These are phyloP conservation scores for Castanopsis chinensis DNA, from an alignment of 306 rosid species.

Conservation along the genomic window DNA sequence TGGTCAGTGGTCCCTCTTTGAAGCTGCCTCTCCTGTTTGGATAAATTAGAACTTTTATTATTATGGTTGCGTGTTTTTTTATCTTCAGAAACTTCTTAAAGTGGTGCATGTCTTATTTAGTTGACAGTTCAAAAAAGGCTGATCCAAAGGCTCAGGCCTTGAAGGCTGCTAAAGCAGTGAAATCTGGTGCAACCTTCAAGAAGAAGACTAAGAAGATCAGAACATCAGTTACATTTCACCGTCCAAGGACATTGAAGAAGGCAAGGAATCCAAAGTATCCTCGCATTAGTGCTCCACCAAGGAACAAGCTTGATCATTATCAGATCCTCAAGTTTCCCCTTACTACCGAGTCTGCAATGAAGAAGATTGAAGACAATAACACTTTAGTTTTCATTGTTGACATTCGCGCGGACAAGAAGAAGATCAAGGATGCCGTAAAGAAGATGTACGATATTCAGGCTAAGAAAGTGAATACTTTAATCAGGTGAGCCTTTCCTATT, in stretches of 20 bases:
- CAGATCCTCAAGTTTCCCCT: slow-evolving; percentile 78
- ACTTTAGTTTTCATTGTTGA: slow-evolving; percentile 87
- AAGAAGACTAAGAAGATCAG: slow-evolving; percentile 61
- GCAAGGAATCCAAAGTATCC: slow-evolving; percentile 83
- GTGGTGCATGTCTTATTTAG: slow-evolving; percentile 25
- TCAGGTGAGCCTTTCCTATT: slow-evolving; percentile 46
- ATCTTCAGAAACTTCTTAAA: neutral
- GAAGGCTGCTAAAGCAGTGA: slow-evolving; percentile 62
- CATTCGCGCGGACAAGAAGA: slow-evolving; percentile 84
- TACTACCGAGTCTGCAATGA: slow-evolving; percentile 89
- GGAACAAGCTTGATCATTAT: slow-evolving; percentile 85
- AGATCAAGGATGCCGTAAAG: slow-evolving; percentile 79
- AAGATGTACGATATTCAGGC: slow-evolving; percentile 90
- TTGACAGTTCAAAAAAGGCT: slow-evolving; percentile 46
- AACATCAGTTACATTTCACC: slow-evolving; percentile 50
- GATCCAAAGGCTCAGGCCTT: slow-evolving; percentile 63
- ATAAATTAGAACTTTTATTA: neutral
- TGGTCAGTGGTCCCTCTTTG: too few species aligned
- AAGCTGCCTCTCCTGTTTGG: neutral
- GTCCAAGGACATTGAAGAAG: slow-evolving; percentile 69
- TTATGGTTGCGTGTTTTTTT: neutral
- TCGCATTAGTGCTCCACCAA: slow-evolving; percentile 75
- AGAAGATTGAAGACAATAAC: slow-evolving; percentile 85
- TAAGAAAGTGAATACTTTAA: slow-evolving; percentile 84
- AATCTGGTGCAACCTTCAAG: slow-evolving; percentile 45